These are phyloP conservation scores for Hypholoma sublateritium DNA, from an alignment of 768 basidiomycete genomes.

Conservation along the genomic window DNA sequence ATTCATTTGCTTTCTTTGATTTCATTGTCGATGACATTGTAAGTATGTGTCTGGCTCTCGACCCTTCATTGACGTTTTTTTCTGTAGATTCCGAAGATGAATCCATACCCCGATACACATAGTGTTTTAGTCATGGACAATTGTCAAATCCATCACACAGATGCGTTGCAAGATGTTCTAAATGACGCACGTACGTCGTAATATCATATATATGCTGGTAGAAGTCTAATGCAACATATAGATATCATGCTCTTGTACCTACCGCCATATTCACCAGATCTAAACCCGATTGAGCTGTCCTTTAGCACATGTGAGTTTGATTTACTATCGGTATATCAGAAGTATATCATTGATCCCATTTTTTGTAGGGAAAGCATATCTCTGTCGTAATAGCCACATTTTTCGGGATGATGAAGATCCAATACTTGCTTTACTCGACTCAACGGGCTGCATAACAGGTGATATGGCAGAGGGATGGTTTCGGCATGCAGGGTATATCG, in stretches of 20 bases:
- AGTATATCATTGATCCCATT: neutral
- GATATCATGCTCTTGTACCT: slow-evolving; percentile 25
- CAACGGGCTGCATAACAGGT: slow-evolving; percentile 15
- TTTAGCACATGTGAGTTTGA: slow-evolving; percentile 24
- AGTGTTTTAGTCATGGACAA: slow-evolving; percentile 38
- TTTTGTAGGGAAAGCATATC: slow-evolving; percentile 18
- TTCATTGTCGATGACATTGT: slow-evolving; percentile 37
- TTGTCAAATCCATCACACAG: slow-evolving; percentile 35
- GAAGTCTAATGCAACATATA: neutral
- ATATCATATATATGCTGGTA: neutral
- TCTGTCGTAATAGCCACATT: slow-evolving; percentile 16
- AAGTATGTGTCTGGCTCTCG: slow-evolving; percentile 8
- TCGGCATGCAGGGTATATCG: slow-evolving; percentile 18
- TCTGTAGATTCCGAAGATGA: slow-evolving; percentile 32
- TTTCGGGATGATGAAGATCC: slow-evolving; percentile 16
- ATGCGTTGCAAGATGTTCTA: slow-evolving; percentile 18
- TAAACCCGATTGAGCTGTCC: slow-evolving; percentile 34
- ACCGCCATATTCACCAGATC: slow-evolving; percentile 36
- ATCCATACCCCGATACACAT: slow-evolving; percentile 26
- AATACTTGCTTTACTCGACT: slow-evolving; percentile 13
- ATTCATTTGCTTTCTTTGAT: slow-evolving; percentile 31
- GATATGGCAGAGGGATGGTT: slow-evolving; percentile 22
- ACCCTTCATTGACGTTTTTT: neutral
- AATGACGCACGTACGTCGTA: slow-evolving; percentile 19
- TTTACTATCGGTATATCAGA: neutral